A percentile compares a stretch with the other conserved stretches of the same genome.
These are phyloP conservation scores for Zygotorulaspora mrakii DNA, from an alignment of 1,139 yeast genomes.

Conservation along the genomic window DNA sequence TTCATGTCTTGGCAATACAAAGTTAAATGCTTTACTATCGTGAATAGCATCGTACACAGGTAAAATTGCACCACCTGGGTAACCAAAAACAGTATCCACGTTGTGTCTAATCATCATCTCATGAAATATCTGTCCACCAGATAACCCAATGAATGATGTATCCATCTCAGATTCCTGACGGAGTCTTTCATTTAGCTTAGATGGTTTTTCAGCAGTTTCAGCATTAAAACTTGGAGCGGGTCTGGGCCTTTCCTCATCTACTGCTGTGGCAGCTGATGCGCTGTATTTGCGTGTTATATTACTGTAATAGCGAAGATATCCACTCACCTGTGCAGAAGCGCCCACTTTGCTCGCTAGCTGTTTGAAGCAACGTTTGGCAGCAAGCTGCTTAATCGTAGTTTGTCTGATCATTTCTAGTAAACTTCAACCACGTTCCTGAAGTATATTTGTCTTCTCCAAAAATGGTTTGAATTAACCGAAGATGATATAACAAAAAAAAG, in stretches of 20 bases:
- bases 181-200: slow-evolving; percentile 13
- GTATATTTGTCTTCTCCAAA: no score
- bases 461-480: no score
- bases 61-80: slow-evolving; percentile 97
- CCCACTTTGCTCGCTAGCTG: slow-evolving; percentile 9
- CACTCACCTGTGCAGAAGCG: slow-evolving; percentile 6
- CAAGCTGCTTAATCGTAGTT: slow-evolving; percentile 16
- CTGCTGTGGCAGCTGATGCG: slow-evolving; percentile 25
- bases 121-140: slow-evolving; percentile 97
- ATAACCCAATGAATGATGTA: slow-evolving; percentile 84
- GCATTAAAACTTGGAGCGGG: slow-evolving; percentile 52
- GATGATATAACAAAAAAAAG: no score
- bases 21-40: slow-evolving; percentile 82
- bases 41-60: slow-evolving; percentile 97
- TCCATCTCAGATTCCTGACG: slow-evolving; percentile 46
- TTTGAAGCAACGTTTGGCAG: slow-evolving; percentile 16
- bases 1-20: slow-evolving; percentile 93
- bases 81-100: slow-evolving; percentile 91
- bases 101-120: slow-evolving; percentile 97
- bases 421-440: no score
- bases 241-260: slow-evolving; percentile 38
- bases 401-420: slow-evolving; percentile 20
- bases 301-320: slow-evolving; percentile 17
- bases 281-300: slow-evolving; percentile 15
- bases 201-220: slow-evolving; percentile 21